These are phyloP conservation scores for Scenedesmus sp. DNA, from an alignment of 163 green algal species.

Conservation along the genomic window DNA sequence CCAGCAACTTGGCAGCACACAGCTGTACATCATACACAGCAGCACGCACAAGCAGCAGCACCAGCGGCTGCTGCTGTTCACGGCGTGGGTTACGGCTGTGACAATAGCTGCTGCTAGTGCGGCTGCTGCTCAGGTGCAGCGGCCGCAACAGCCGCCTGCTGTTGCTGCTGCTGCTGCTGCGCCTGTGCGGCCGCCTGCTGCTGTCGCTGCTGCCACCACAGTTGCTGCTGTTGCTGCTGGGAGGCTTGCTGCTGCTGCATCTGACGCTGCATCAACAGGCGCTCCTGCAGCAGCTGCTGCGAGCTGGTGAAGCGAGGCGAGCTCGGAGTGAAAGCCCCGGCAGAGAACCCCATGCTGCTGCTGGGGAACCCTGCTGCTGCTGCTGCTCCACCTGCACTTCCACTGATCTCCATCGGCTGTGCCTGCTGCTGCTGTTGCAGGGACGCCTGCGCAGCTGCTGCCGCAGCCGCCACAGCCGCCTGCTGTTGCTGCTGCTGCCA, in stretches of 20 bases:
- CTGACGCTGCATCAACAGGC: not conserved
- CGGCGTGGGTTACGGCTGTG: no score
- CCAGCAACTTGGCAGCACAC: not conserved
- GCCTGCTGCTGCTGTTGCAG: not conserved
- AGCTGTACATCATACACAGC: not conserved
- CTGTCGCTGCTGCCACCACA: not conserved
- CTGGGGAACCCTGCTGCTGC: not conserved
- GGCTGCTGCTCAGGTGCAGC: not conserved
- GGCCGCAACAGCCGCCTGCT: not conserved
- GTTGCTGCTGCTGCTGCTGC: not conserved
- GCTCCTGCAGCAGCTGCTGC: constrained; percentile 8
- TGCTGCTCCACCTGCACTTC: not conserved
- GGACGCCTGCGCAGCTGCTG: not conserved
- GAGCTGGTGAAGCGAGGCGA: not conserved
- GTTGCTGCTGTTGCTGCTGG: constrained; percentile 1
- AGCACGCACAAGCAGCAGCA: not conserved
- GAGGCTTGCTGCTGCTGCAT: constrained; percentile 1
- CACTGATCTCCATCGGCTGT: not conserved
- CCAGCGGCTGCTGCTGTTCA: not conserved
- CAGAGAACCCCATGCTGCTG: not conserved
- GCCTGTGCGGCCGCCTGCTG: not conserved
- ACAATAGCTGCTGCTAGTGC: not conserved
- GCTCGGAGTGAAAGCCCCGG: not conserved
- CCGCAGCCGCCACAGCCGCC: not conserved
- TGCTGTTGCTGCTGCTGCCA: constrained; percentile 6